Base-by-base conservation (phyloP, 1,139 yeast genomes). In the Candida smagusa region DNA sequence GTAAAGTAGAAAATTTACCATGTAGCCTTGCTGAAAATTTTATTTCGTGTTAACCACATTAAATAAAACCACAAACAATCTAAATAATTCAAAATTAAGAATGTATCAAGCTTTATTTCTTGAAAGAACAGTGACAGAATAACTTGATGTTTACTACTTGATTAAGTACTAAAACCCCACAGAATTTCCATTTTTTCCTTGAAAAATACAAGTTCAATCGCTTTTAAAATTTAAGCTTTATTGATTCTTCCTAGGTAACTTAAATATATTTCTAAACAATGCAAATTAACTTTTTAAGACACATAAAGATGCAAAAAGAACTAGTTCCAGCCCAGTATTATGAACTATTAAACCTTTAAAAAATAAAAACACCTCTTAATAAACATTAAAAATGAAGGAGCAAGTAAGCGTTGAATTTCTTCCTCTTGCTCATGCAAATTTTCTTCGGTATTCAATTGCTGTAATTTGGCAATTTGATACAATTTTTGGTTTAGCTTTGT, bases 401-500 rank as follows among this genome's bases (percentile, higher is more conserved):
- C 25, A 21, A 19, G 12, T 16, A 33, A 12, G 21, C 13, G 21
- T 11, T 19, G 33, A 28, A 30, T 12, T 11, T 36, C 33, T 12
- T 25, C 25, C 22, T 23, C 8, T 12, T 26, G 29, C 11, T 8
- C n/a, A 6, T 25, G 29, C 25, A 30, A 12, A 6, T 11, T 13
- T 21, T 35, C 33, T 31, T 13, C 19, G 7, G 13, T 31, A 12
- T 13, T 19, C n/a, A 28, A 24, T 6, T 26, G 12, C 19, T 11
- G 12, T 25, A n/a, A n/a, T 12, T 30, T 22, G 21, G 23, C 11
- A 16, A 28, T 11, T 26, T 33, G 28, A 11, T 21, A n/a, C 16
- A 35, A 22, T 26, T 23, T 30, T 9, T 6, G 9, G 6, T 36
- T 39, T 6, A 56, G 37, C 4, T 41, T 45, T 11, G 31, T 53